These are phyloP conservation scores for Aspergillus carbonarius DNA, from an alignment of 2,329 filamentous ascomycete genomes.

Conservation along the genomic window DNA sequence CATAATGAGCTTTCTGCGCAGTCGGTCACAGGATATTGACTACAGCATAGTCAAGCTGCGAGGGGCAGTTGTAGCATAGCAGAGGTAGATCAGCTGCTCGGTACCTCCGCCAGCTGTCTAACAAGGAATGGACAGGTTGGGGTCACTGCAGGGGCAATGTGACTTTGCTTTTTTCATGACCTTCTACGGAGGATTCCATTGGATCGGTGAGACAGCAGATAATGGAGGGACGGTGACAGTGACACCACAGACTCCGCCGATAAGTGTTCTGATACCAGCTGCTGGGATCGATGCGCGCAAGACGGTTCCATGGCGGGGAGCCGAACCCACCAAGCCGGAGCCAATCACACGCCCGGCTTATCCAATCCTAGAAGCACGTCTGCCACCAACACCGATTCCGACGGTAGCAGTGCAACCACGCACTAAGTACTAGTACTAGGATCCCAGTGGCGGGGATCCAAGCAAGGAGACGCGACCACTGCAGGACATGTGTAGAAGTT, in stretches of 20 bases:
- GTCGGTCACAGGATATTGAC: neutral
- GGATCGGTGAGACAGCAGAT: neutral
- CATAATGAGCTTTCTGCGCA: neutral
- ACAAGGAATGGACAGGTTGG: neutral
- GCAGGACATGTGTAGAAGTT: neutral
- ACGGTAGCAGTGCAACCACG: neutral
- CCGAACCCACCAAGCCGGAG: neutral
- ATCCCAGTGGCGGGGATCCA: neutral
- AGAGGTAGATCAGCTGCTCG: neutral
- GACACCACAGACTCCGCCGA: neutral
- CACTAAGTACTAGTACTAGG: neutral
- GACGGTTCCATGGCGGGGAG: neutral
- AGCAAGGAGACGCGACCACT: neutral
- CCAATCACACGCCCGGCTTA: conserved; percentile 32
- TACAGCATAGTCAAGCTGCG: neutral
- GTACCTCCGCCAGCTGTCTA: neutral
- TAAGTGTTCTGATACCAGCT: neutral
- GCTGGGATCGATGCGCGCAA: neutral
- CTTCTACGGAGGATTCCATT: neutral
- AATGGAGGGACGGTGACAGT: neutral
- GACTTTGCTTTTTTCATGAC: neutral
- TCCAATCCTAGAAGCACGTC: conserved; percentile 21
- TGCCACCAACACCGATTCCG: too few relatives aligned
- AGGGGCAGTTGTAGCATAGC: neutral
- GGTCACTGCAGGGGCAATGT: neutral